These are phyloP conservation scores for Canavalia ensiformis DNA, from an alignment of 306 rosid species.

Conservation along the genomic window DNA sequence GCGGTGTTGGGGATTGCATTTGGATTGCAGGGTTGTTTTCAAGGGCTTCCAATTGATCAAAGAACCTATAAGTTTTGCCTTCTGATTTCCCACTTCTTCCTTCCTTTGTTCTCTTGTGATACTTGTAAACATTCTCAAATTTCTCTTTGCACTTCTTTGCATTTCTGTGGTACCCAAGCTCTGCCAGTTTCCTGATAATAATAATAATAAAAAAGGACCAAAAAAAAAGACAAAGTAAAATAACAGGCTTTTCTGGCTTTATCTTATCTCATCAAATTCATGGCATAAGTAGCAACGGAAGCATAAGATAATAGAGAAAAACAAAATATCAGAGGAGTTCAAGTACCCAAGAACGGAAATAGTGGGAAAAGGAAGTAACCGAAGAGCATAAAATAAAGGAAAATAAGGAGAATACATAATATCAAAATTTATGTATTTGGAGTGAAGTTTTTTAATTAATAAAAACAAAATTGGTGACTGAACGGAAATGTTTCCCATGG, in stretches of 20 bases:
- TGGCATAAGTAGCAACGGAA: slow-evolving; percentile 32
- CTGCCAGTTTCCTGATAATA: slow-evolving; percentile 82
- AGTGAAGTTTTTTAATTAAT: slow-evolving; percentile 11
- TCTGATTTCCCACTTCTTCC: slow-evolving; percentile 89
- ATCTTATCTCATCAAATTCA: slow-evolving; percentile 46
- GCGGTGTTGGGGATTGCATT: slow-evolving; percentile 45
- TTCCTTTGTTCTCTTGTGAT: slow-evolving; percentile 92
- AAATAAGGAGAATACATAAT: not conserved
- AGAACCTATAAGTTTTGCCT: slow-evolving; percentile 85
- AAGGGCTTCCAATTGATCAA: slow-evolving; percentile 83
- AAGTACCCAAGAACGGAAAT: slow-evolving; percentile 42
- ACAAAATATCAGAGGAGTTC: not conserved
- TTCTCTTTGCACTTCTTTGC: slow-evolving; percentile 98
- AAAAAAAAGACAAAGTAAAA: slow-evolving; percentile 16
- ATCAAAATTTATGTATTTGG: slow-evolving; percentile 29
- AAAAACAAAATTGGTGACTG: slow-evolving; percentile 28
- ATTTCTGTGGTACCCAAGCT: slow-evolving; percentile 82
- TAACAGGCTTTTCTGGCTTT: slow-evolving; percentile 2
- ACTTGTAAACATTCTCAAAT: slow-evolving; percentile 95
- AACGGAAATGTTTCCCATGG: slow-evolving; percentile 47
- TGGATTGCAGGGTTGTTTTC: slow-evolving; percentile 58
- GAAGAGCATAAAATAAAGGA: slow-evolving; percentile 32
- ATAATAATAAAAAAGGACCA: not conserved
- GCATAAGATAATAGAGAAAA: slow-evolving; percentile 37
- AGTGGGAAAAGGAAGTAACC: slow-evolving; percentile 8